Evolutionary conservation across 2,329 filamentous ascomycete genomes (phyloP), one percentile per base, ranked within the genome.

Genomic region (Graphilbum sp.): DNA sequence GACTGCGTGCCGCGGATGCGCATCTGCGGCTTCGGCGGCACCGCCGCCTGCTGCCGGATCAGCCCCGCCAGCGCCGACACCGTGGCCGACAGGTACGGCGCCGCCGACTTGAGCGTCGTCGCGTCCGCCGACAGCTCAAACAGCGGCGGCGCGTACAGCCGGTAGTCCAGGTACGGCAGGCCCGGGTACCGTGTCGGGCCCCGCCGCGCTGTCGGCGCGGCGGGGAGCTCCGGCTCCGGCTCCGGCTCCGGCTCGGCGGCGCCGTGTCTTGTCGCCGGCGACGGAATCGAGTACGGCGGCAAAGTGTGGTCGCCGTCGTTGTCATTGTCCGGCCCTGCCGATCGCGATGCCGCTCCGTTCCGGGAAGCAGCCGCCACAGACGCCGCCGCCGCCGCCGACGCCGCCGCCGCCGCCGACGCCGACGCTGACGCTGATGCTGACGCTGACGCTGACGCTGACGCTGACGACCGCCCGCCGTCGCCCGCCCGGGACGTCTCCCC

Each of bases 11-110:
- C 69, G 3, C 54, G 54, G 37, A 73, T 60, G 38, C 63, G 58
- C 18, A 73, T 59, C 43, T 65, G 58, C 0, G 64, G 67, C 47
- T 73, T 73, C 7, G 69, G 69, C 17, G 69, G 69, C 0, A 73
- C 55, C 1, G 62, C 61, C 13, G 66, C 61, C 39, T 71, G 62
- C 24, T 54, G 49, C 27, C 63, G 61, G 20, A 73, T 49, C 18
- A 72, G 54, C 4, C 60, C 51, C 5, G 60, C 53, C 25, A 74
- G 55, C 6, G 63, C 64, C 13, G 51, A 49, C 20, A 58, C 57
- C 39, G 63, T 63, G 41, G 56, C 54, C 5, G 64, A 67, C 4
- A 72, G 55, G 45, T 66, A 62, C n/a, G 60, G 58, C 1, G 63
- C 61, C 32, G 61, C 58, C 36, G 63, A 63, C 18, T 58, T 60